A percentile compares a stretch with the other conserved stretches of the same genome.
Evolutionary conservation across 2,329 filamentous ascomycete species (phyloP).

Genomic region (Arthroderma sp.): DNA sequence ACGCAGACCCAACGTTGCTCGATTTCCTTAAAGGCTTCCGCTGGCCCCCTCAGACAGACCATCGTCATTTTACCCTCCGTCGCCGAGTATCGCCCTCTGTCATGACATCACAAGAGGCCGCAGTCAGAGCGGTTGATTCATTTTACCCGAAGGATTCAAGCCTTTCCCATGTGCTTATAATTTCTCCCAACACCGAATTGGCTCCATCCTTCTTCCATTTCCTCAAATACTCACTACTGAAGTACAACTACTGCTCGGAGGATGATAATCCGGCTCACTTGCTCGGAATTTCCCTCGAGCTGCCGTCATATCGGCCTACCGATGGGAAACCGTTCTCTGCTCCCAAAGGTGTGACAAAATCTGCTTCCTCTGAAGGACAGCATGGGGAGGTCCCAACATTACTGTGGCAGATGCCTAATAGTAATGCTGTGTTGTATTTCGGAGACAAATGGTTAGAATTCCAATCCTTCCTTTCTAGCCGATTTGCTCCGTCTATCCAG

Average conservation of each 20-base stretch:
- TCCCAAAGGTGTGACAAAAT: slow-evolving; percentile 23
- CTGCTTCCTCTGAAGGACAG: slow-evolving; percentile 9
- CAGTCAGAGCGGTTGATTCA: slow-evolving; percentile 66
- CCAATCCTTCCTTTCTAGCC: slow-evolving; percentile 62
- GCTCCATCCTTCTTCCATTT: slow-evolving; percentile 77
- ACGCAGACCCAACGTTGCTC: slow-evolving; percentile 54
- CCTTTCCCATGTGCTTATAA: slow-evolving; percentile 65
- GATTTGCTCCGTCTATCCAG: slow-evolving; percentile 33
- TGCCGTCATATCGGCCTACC: slow-evolving; percentile 46
- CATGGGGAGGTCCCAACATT: slow-evolving; percentile 45
- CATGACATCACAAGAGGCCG: slow-evolving; percentile 56
- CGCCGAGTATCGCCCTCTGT: slow-evolving; percentile 55
- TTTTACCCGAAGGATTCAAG: slow-evolving; percentile 63
- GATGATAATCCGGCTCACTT: slow-evolving; percentile 42
- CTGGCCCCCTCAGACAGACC: slow-evolving; percentile 50
- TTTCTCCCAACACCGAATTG: slow-evolving; percentile 70
- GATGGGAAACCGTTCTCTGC: slow-evolving; percentile 45
- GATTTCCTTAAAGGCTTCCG: slow-evolving; percentile 51
- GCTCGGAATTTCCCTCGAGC: slow-evolving; percentile 67
- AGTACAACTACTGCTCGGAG: slow-evolving; percentile 59
- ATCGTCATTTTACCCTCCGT: slow-evolving; percentile 51
- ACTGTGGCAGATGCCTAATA: slow-evolving; percentile 74
- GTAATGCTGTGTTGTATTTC: slow-evolving; percentile 69
- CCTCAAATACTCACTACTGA: slow-evolving; percentile 62
- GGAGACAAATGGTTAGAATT: slow-evolving; percentile 80